Evolutionary conservation across 140 eudicot genomes (phyloP).

Genomic region (Anethum foeniculum): DNA sequence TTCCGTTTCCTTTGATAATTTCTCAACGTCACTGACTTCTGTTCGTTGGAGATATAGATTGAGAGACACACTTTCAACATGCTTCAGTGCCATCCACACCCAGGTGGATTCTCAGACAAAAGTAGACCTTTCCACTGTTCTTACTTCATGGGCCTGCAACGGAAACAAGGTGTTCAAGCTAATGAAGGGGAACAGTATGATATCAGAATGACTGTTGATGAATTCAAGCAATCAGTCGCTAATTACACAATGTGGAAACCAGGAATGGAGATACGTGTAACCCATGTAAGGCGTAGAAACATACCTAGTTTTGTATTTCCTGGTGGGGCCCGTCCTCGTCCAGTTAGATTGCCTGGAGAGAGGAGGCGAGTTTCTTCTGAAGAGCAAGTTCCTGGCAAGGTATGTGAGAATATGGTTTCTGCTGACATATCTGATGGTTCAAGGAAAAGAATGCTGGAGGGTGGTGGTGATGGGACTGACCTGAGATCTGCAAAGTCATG

Average conservation of each 20-base stretch:
- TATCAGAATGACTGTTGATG: slow-evolving; percentile 83
- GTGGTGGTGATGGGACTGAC: slow-evolving; percentile 26
- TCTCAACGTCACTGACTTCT: not conserved
- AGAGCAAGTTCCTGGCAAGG: slow-evolving; percentile 23
- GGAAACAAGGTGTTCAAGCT: slow-evolving; percentile 57
- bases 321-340: slow-evolving; percentile 78
- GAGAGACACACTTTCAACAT: slow-evolving; percentile 74
- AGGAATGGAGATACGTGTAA: slow-evolving; percentile 66
- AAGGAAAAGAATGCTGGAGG: slow-evolving; percentile 48
- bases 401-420: slow-evolving; percentile 20
- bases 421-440: slow-evolving; percentile 26
- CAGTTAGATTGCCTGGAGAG: slow-evolving; percentile 36
- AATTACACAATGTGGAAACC: slow-evolving; percentile 59
- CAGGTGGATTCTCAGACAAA: slow-evolving; percentile 70
- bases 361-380: slow-evolving; percentile 31
- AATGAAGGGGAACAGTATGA: slow-evolving; percentile 62
- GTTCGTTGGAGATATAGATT: slow-evolving; percentile 34
- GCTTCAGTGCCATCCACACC: slow-evolving; percentile 95
- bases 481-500: slow-evolving; percentile 20
- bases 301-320: slow-evolving; percentile 83
- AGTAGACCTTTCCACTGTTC: slow-evolving; percentile 50
- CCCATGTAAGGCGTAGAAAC: slow-evolving; percentile 56
- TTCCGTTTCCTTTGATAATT: not conserved
- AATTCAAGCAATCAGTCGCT: slow-evolving; percentile 65
- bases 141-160: slow-evolving; percentile 81